phyloP scores from a whole-genome alignment of 2,329 filamentous ascomycete genomes.

The Drechslerella coelobrocha region DNA sequence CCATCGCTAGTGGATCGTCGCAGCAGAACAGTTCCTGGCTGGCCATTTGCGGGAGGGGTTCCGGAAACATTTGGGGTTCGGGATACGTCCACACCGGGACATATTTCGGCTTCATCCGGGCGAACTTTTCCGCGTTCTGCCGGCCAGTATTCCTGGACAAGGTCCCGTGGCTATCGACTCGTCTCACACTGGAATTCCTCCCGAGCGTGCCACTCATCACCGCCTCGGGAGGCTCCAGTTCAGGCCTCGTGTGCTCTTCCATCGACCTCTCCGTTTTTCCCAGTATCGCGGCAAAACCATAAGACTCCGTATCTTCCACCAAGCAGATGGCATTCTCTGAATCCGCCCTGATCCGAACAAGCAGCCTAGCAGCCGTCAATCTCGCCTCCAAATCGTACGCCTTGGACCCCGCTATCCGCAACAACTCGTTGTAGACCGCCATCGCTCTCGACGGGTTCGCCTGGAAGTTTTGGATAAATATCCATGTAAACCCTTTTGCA shows the following conservation, averaged over 20 bases:
- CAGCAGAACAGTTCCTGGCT: constrained; percentile 64
- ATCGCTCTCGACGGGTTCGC: constrained; percentile 70
- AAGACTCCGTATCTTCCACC: constrained; percentile 72
- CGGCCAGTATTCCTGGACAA: constrained; percentile 55
- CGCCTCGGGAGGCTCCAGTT: constrained; percentile 44
- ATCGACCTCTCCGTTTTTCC: constrained; percentile 68
- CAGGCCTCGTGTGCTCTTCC: constrained; percentile 55
- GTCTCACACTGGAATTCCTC: constrained; percentile 41
- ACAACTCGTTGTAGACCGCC: constrained; percentile 68
- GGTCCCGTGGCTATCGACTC: constrained; percentile 47
- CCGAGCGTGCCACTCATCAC: constrained; percentile 42
- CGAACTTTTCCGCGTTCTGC: constrained; percentile 57
- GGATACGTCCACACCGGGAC: constrained; percentile 66
- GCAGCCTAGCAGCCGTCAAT: constrained; percentile 74
- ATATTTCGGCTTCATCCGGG: constrained; percentile 58
- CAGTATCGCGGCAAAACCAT: constrained; percentile 74
- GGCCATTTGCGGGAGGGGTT: constrained; percentile 62
- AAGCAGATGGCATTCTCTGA: constrained; percentile 78
- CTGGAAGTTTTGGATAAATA: constrained; percentile 78
- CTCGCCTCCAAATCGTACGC: constrained; percentile 72
- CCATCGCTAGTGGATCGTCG: constrained; percentile 55
- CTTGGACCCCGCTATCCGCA: constrained; percentile 69
- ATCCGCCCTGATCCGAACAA: constrained; percentile 84
- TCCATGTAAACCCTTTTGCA: constrained; percentile 72
- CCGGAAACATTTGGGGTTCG: constrained; percentile 64